Percentiles rank a stretch among this genome's conserved stretches.
Evolutionary conservation across 1,139 yeast genomes (phyloP).

Genomic region (Yamadazyma dushanensis): DNA sequence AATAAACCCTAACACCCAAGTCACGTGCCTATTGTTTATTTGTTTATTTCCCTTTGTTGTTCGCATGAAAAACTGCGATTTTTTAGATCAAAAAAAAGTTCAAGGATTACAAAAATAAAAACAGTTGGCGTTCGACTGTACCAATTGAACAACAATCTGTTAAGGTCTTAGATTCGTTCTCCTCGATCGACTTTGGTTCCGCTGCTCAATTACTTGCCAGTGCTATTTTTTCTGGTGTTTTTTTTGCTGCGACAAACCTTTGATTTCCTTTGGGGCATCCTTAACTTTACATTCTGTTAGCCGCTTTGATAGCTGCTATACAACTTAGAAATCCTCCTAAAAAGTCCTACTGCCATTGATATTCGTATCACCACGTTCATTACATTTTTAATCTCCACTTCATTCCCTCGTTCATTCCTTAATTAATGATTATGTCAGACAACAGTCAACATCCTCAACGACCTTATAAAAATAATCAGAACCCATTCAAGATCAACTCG

Average conservation of each 20-base stretch:
- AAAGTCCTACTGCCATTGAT: not conserved
- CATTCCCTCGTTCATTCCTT: not conserved
- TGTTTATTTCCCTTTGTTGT: slow-evolving; percentile 1
- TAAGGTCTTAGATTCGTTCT: too few species aligned
- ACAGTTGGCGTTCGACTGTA: slow-evolving; percentile 2
- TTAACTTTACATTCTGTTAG: too few species aligned
- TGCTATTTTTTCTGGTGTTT: too few species aligned
- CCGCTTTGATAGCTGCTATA: too few species aligned
- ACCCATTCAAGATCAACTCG: slow-evolving; percentile 3
- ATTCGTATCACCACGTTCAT: slow-evolving; percentile 3
- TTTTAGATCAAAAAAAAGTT: slow-evolving; percentile 1
- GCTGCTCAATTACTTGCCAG: too few species aligned
- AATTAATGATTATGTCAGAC: slow-evolving; percentile 9
- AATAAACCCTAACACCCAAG: not conserved
- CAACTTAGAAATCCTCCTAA: too few species aligned
- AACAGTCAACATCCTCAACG: slow-evolving; percentile 7
- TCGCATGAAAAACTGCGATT: not conserved
- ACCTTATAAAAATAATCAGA: slow-evolving; percentile 3
- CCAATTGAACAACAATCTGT: too few species aligned
- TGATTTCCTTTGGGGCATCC: too few species aligned
- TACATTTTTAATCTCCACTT: not conserved
- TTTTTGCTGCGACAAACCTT: too few species aligned
- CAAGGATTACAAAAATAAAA: slow-evolving; percentile 5
- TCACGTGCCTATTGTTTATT: slow-evolving; percentile 3
- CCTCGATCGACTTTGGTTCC: too few species aligned